Evolutionary conservation across 139 green algal genomes (phyloP).

Genomic region (Penium margaritaceum): DNA sequence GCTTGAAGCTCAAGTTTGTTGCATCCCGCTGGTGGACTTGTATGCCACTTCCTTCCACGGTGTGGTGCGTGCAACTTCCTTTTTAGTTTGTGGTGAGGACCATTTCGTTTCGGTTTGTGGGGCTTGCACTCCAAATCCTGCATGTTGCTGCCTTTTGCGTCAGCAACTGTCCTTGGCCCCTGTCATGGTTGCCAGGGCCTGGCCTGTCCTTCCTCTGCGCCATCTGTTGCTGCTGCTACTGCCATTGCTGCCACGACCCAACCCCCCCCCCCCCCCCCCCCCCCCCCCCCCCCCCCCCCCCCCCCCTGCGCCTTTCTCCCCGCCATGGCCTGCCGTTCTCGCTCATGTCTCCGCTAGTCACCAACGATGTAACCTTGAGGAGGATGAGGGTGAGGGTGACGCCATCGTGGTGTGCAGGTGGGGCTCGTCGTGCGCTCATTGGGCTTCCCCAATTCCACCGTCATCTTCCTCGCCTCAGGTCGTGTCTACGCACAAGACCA

Average conservation of each 20-base stretch:
- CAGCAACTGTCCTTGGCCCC: too few relatives aligned
- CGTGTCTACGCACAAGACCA: conserved; percentile 14
- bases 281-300: background rate
- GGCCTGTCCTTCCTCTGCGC: background rate
- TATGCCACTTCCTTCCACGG: background rate
- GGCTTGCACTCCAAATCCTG: too few relatives aligned
- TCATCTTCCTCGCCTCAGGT: conserved; percentile 18
- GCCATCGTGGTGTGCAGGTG: conserved; percentile 20
- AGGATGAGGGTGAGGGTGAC: too few relatives aligned
- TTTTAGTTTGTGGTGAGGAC: too few relatives aligned
- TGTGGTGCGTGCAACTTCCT: background rate
- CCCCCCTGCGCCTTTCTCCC: too few relatives aligned
- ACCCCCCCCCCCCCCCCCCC: background rate
- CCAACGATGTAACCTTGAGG: too few relatives aligned
- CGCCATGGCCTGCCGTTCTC: background rate
- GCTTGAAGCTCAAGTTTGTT: background rate
- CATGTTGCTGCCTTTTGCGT: too few relatives aligned
- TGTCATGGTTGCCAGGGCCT: too few relatives aligned
- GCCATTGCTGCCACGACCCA: background rate
- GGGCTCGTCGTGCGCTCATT: conserved; percentile 20
- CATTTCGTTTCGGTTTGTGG: too few relatives aligned
- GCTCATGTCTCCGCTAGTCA: background rate
- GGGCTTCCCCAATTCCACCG: conserved; percentile 18
- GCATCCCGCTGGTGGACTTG: background rate
- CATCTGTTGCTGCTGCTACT: background rate